Evolutionary conservation across 2,329 filamentous ascomycete species (phyloP), one percentile per base, ranked within the genome.

Genomic region (Cladorrhinum sp.): DNA sequence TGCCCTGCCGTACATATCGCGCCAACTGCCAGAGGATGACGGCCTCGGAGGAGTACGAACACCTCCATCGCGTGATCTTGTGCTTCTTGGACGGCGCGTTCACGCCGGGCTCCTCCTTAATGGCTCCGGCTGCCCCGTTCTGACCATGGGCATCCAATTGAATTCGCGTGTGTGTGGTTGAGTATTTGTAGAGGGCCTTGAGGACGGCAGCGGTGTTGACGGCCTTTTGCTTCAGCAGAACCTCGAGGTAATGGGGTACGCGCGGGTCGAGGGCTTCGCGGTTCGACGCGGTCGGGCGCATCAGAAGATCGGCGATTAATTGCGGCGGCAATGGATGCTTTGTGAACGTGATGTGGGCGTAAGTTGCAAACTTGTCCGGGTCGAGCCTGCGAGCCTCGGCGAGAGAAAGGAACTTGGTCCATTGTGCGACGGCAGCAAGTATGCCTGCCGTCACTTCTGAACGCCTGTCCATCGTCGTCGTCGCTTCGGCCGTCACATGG

Each of bases 1-100:
- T 73, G 0, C 80, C 83, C 53, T 83, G 77, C 1, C 80, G 89
- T 55, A 98, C 92, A 0, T 88, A 90, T 75, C 96, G 96, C 2
- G 92, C 91, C 55, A 99, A 92, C 2, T 93, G 87, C 74, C 96
- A 96, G 70, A 97, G 89, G 75, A 98, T 91, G 55, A 95, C 88
- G 76, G 97, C 96, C 73, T 99, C 95, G 0, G 89, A 74, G 62
- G 77, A 77, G 64, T 84, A 86, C 1, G 85, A 87, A 71, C 74
- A 82, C 56, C 73, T 76, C 85, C 85, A 88, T 62, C 80, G 73
- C 49, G 49, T 62, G 64, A 58, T 67, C 67, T 60, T 66, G 50
- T 33, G 59, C 23, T 20, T 57, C 30, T 58, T 66, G 61, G 48
- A 59, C 57, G 26, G 65, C 55, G 24, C 62, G 42, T 53, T 59